phyloP scores from a whole-genome alignment of 495 filamentous ascomycete genomes.

The Extremus antarcticus region DNA sequence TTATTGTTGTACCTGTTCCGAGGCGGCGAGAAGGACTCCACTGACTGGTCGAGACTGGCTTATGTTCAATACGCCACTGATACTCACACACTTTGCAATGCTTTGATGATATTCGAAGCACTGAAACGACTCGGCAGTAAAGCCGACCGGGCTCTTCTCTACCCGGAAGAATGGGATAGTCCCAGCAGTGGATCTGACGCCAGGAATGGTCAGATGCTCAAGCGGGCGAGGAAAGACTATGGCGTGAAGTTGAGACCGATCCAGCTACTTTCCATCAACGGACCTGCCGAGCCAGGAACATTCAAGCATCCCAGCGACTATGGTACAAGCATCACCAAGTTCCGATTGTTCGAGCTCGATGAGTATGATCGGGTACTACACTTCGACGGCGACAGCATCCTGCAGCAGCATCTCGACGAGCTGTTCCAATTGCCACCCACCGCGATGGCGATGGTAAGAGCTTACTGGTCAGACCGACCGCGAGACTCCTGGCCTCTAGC shows the following conservation, averaged over 20 bases:
- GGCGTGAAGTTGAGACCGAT: slow-evolving; percentile 27
- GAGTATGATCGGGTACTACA: slow-evolving; percentile 29
- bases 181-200: slow-evolving; percentile 11
- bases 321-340: slow-evolving; percentile 29
- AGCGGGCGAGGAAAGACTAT: slow-evolving; percentile 24
- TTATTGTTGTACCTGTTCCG: not conserved
- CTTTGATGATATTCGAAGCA: slow-evolving; percentile 29
- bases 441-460: slow-evolving; percentile 29
- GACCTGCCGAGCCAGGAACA: slow-evolving; percentile 14
- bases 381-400: slow-evolving; percentile 30
- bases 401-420: slow-evolving; percentile 28
- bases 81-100: slow-evolving; percentile 29
- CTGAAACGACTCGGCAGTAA: slow-evolving; percentile 25
- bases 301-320: slow-evolving; percentile 11
- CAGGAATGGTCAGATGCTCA: slow-evolving; percentile 24
- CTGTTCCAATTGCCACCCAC: slow-evolving; percentile 31
- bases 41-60: slow-evolving; percentile 25
- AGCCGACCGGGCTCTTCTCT: slow-evolving; percentile 29
- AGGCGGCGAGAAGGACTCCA: not conserved
- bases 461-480: slow-evolving; percentile 26
- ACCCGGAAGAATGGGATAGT: slow-evolving; percentile 28
- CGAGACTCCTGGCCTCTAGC: slow-evolving; percentile 23
- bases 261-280: slow-evolving; percentile 22
- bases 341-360: slow-evolving; percentile 27
- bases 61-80: slow-evolving; percentile 32